Percentiles rank a stretch among this genome's conserved stretches.
Conservation (phyloP, 345 rosid species). For the Populus davidiana region DNA sequence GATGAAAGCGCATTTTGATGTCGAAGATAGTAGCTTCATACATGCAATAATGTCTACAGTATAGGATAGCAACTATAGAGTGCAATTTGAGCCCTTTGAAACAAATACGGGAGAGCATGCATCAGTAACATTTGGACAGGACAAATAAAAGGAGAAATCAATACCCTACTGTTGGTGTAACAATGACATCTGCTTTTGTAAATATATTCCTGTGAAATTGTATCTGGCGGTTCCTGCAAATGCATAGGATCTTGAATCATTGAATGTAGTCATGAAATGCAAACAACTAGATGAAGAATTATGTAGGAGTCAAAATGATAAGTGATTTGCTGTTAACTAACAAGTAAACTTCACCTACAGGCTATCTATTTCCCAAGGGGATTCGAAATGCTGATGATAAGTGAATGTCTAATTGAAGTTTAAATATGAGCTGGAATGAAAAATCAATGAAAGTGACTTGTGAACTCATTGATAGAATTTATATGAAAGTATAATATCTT, state of each 20-base stretch:
- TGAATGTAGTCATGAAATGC: background rate
- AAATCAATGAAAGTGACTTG: background rate
- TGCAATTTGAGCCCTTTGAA: background rate
- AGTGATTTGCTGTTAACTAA: background rate
- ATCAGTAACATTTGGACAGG: no score
- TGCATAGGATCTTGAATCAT: background rate
- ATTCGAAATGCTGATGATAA: background rate
- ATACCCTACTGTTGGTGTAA: slow-evolving; percentile 71
- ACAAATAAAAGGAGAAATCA: background rate
- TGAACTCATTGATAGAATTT: no score
- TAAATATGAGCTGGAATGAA: background rate
- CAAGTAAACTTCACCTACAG: background rate
- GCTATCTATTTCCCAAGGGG: background rate
- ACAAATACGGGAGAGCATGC: background rate
- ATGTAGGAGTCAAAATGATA: background rate
- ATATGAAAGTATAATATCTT: no score
- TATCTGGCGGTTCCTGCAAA: slow-evolving; percentile 62
- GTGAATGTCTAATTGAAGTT: background rate
- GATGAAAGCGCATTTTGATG: background rate
- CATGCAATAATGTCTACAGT: background rate
- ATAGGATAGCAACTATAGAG: background rate
- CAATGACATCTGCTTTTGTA: slow-evolving; percentile 58
- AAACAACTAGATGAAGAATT: background rate
- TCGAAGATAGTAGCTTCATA: background rate
- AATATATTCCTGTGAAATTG: slow-evolving; percentile 48